Base-by-base conservation (phyloP, 1,139 yeast species). In the Suhomyces maxii region DNA sequence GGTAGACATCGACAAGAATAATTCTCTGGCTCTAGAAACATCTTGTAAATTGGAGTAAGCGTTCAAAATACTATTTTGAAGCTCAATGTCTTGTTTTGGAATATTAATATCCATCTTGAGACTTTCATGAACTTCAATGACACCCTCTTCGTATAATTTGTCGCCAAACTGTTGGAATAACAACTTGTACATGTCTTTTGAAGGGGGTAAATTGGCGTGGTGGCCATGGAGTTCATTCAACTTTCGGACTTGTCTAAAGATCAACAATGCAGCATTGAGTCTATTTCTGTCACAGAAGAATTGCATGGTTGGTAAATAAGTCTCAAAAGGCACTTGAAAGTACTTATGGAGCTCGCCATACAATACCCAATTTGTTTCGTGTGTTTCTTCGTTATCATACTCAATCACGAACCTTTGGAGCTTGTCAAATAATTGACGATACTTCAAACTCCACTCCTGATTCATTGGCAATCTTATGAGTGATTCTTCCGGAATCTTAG, bases 31-130 rank as follows among this genome's bases (percentile, higher is more conserved):
- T 52, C 79, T 76, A 9, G 78, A 74, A 3, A 81, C 75, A 50
- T 86, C 86, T 51, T 81, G 84, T 23, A 86, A 61, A 43, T 82
- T 76, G 14, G 85, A 74, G 57, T 84, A 86, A 0, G 91, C 89
- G 45, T 80, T 82, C 64, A 88, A 73, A 33, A 86, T 65, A 4
- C 85, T 65, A 60, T 88, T 87, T 57, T 84, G 76, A 31, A 88
- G 62, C 9, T 68, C 68, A 8, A 84, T 74, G 52, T 85, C 86
- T 46, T 82, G 76, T 48, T 75, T 78, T n/a, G 64, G 64, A 38
- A 86, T 68, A 11, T 73, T 66, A 8, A 82, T 63, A 56, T 88
- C 96, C 78, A 85, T 78, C 52, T 86, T 84, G 56, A 86, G 67
- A 45, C 79, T 75, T 46, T 82, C 79, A 55, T 86, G 90, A 10